Evolutionary conservation across 2,329 filamentous ascomycete genomes (phyloP).

Genomic region (Dactylellina drechsleri): DNA sequence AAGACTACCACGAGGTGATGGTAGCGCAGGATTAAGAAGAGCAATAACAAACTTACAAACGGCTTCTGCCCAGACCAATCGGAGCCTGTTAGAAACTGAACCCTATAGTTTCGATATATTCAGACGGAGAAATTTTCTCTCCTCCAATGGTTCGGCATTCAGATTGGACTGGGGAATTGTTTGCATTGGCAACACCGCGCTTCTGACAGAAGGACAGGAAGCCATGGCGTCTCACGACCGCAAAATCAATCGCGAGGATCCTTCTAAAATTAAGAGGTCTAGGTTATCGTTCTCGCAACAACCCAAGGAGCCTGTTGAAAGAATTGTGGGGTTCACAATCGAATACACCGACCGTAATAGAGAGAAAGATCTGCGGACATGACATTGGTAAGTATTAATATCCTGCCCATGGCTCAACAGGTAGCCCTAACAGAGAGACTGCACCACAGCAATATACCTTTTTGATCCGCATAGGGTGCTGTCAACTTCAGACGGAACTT

Average conservation of each 20-base stretch:
- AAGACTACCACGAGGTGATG: too few relatives aligned
- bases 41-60: too few relatives aligned
- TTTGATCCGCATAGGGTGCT: too few relatives aligned
- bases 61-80: not conserved
- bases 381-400: too few relatives aligned
- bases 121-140: not conserved
- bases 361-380: too few relatives aligned
- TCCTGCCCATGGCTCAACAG: too few relatives aligned
- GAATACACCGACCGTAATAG: not conserved
- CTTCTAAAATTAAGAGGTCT: slow-evolving; percentile 1
- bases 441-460: too few relatives aligned
- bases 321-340: not conserved
- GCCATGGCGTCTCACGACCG: not conserved
- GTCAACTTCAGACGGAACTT: too few relatives aligned
- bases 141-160: not conserved
- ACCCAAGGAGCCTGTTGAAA: not conserved
- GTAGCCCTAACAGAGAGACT: too few relatives aligned
- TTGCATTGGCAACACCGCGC: not conserved
- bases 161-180: not conserved
- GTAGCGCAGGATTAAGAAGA: too few relatives aligned
- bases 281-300: too few relatives aligned
- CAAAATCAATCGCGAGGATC: not conserved
- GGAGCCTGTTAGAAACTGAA: not conserved
- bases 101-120: not conserved
- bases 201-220: not conserved